Evolutionary conservation across 768 basidiomycete genomes (phyloP), one percentile per base, ranked within the genome.

Genomic region (Suillus discolor): DNA sequence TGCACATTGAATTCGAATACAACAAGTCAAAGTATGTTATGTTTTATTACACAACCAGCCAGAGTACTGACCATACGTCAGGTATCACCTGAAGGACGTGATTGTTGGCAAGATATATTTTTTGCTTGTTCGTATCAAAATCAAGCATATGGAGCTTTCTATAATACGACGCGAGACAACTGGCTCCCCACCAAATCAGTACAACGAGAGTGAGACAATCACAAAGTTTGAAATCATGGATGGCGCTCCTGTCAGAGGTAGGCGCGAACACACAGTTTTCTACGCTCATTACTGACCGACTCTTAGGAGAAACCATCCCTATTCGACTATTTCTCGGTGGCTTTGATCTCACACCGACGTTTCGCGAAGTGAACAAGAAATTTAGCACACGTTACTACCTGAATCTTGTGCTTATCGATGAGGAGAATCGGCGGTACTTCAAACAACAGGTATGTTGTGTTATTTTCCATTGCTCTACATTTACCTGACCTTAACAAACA

Each of bases 201-300:
- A 99, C 78, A 99, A 98, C 75, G 97, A 99, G 78, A 94, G 92
- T 72, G 96, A 99, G 76, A 99, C 96, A 9, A 98, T 99, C 72
- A 99, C 97, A 11, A 99, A 99, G 79, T 99, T 98, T 73, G 97
- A 99, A 79, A 97, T 98, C 70, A 97, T 97, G 96, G 96, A 99
- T 75, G 96, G 96, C 3, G 94, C 96, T 8, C 97, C 97, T 2
- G 95, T 98, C n/a, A 85, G 95, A 81, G 94, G 94, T 92, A 68
- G 57, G 83, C 74, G 1, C 5, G 7, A 55, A 31, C 16, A 9
- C 15, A 18, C 42, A 49, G 0, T 25, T 12, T 28, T 18, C n/a
- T 42, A 18, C n/a, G 31, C 4, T 57, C 39, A 15, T 41, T 70
- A 2, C 28, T 6, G 42, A 57, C 18, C 34, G 6, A 20, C n/a